Conservation (phyloP, 305 asterid species). For the Salvia sclarea region DNA sequence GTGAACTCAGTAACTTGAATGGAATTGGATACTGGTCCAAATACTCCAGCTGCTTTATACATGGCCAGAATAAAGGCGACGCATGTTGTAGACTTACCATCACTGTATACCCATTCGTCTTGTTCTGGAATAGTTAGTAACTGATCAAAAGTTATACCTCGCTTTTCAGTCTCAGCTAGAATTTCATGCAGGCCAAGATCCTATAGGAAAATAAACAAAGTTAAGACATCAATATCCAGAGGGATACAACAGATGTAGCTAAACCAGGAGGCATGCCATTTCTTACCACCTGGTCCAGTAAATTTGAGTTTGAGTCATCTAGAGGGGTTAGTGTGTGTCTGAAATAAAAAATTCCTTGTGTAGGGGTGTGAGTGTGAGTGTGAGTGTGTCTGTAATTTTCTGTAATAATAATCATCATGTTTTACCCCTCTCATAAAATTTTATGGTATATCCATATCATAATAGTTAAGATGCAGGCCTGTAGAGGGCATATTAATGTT, state of each 20-base stretch:
- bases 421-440: background rate
- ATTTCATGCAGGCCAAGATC: constrained; percentile 80
- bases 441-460: background rate
- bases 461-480: background rate
- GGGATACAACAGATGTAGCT: background rate
- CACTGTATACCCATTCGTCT: constrained; percentile 98
- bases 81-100: constrained; percentile 96
- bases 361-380: too few species aligned
- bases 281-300: too few species aligned
- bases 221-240: background rate
- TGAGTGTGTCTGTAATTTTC: too few species aligned
- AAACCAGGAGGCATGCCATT: background rate
- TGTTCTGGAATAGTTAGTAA: constrained; percentile 90
- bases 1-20: constrained; percentile 98
- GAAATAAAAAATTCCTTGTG: too few species aligned
- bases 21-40: constrained; percentile 70
- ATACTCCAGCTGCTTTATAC: constrained; percentile 95
- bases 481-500: background rate
- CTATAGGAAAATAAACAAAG: constrained; percentile 38
- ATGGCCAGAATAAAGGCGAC: constrained; percentile 93
- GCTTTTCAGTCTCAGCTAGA: constrained; percentile 87
- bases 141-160: constrained; percentile 86
- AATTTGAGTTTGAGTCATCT: too few species aligned
- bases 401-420: background rate
- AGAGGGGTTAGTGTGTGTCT: too few species aligned